Evolutionary conservation across 2,329 filamentous ascomycete genomes (phyloP).

Genomic region (Sclerotinia spermophila): DNA sequence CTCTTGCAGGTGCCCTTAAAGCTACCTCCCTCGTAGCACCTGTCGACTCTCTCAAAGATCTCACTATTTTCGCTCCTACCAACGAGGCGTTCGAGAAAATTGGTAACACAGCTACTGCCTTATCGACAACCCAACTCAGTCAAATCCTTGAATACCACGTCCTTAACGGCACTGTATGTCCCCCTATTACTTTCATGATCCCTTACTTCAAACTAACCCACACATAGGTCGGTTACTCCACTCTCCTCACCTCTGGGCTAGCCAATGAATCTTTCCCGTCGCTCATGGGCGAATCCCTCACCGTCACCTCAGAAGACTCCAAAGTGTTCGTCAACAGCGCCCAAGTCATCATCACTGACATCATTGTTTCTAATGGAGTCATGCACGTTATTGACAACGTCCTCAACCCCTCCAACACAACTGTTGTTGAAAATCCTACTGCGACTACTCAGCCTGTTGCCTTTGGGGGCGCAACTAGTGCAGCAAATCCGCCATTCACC

Average conservation of each 20-base stretch:
- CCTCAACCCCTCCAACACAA: constrained; percentile 43
- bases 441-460: constrained; percentile 39
- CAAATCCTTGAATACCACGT: constrained; percentile 36
- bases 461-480: constrained; percentile 32
- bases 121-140: constrained; percentile 34
- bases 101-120: constrained; percentile 36
- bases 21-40: constrained; percentile 34
- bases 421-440: constrained; percentile 40
- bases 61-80: constrained; percentile 46
- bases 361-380: constrained; percentile 39
- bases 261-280: constrained; percentile 28
- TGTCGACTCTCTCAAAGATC: constrained; percentile 44
- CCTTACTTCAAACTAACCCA: constrained; percentile 29
- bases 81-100: constrained; percentile 40
- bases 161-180: constrained; percentile 13
- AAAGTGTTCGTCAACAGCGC: constrained; percentile 42
- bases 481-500: constrained; percentile 39
- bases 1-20: constrained; percentile 39
- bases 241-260: constrained; percentile 36
- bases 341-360: constrained; percentile 39
- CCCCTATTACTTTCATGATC: neutral
- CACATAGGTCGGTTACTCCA: constrained; percentile 34
- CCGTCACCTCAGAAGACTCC: constrained; percentile 31
- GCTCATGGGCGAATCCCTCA: constrained; percentile 36
- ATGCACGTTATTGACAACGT: constrained; percentile 42